Evolutionary conservation across 129 eudicot genomes (phyloP), one percentile per base, ranked within the genome.

Genomic region (Artemisia annua): DNA sequence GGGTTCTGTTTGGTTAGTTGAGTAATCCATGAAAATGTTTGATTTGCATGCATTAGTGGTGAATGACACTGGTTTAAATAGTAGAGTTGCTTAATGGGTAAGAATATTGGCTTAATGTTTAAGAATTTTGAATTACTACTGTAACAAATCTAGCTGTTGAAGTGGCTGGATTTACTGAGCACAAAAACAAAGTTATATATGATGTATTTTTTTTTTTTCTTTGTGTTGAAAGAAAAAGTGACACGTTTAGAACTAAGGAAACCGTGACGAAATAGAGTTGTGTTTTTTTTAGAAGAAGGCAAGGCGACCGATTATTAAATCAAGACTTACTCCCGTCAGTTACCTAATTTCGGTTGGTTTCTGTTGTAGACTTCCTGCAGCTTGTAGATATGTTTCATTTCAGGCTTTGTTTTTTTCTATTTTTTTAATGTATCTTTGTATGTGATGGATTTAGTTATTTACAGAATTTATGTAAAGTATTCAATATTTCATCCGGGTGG

Each of bases 31-130:
- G 20, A 26, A 67, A 43, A 39, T 24, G 44, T 48, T 28, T 58
- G 4, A 44, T 66, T 24, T 46, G 57, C 24, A 28, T 46, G 53
- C 22, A 46, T 75, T 72, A 19, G 16, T 75, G 57, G n/a, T 1
- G 48, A 51, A 0, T 61, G 64, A 63, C 61, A 53, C 32, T 53
- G 53, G 74, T 75, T 67, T 75, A 67, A 56, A 75, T 67, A 67
- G 68, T 57, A 57, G 2, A 24, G n/a, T 75, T 75, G 14, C 67
- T 75, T 75, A 2, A 49, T 26, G 9, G 26, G 5, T n/a, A 72
- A 48, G 69, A 22, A 75, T 43, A 32, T 44, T 54, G 63, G 18
- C 50, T 54, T 28, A 19, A 7, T 22, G 7, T 24, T 24, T 54
- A 44, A 60, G 48, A 24, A 13, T 28, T 26, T 3, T 28, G 66